Conservation (phyloP, 108 stramenopile genomes). For the Cyclotella cryptica region DNA sequence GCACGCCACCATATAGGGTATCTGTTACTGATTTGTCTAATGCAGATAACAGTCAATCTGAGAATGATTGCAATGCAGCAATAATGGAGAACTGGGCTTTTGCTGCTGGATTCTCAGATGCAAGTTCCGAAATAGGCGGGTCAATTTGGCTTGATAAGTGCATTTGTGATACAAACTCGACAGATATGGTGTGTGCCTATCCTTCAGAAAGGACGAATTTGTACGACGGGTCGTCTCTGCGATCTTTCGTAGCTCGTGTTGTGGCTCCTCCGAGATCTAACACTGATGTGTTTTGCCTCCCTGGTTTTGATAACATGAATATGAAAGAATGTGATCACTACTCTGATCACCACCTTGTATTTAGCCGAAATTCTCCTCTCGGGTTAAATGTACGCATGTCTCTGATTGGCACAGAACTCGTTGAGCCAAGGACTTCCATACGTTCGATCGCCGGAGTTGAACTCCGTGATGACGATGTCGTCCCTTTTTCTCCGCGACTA, state of each 20-base stretch:
- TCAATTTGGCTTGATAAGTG: slow-evolving; percentile 28
- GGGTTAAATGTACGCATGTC: slow-evolving; percentile 90
- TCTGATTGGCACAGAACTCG: slow-evolving; percentile 83
- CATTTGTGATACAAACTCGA: not conserved
- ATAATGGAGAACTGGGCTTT: slow-evolving; percentile 85
- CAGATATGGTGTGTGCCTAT: slow-evolving; percentile 21
- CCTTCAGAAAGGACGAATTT: slow-evolving; percentile 16
- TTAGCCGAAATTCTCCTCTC: slow-evolving; percentile 54
- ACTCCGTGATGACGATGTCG: slow-evolving; percentile 68
- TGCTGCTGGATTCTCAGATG: slow-evolving; percentile 35
- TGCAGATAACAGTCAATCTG: not conserved
- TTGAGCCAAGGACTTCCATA: slow-evolving; percentile 88
- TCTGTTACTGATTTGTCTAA: not conserved
- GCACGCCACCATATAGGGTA: not conserved
- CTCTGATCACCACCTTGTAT: not conserved
- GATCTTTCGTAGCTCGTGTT: slow-evolving; percentile 35
- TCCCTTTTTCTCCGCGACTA: slow-evolving; percentile 44
- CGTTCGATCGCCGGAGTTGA: slow-evolving; percentile 55
- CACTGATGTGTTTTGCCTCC: slow-evolving; percentile 65
- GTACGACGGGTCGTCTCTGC: slow-evolving; percentile 32
- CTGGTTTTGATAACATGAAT: slow-evolving; percentile 26
- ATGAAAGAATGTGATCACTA: slow-evolving; percentile 30
- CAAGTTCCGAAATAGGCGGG: slow-evolving; percentile 2
- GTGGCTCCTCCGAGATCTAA: slow-evolving; percentile 52
- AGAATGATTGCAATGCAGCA: slow-evolving; percentile 1